Conservation (phyloP, 164 flowering plant species). For the Kalanchoe fedtschenkoi region DNA sequence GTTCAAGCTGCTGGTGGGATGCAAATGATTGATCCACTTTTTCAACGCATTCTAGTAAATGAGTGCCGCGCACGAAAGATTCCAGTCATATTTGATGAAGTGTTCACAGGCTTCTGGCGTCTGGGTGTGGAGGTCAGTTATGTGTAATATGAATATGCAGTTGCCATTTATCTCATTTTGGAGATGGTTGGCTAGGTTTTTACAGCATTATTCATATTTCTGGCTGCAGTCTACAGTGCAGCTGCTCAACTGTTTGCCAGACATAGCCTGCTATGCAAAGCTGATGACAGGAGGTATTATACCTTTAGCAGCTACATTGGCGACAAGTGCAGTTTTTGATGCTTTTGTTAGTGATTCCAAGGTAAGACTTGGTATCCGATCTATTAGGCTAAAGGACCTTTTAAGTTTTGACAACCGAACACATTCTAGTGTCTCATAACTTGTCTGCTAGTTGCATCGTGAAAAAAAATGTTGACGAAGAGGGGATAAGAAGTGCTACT, state of each 20-base stretch:
- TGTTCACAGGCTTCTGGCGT: constrained; percentile 97
- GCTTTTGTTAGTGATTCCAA: constrained; percentile 83
- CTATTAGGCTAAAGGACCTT: background rate
- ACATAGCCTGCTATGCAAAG: constrained; percentile 86
- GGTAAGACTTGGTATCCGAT: constrained; percentile 24
- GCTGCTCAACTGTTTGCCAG: constrained; percentile 67
- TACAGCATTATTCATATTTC: background rate
- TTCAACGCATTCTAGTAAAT: constrained; percentile 70
- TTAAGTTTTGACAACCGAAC: background rate
- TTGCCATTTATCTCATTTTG: constrained; percentile 7
- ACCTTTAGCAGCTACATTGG: constrained; percentile 87
- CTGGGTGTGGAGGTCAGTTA: constrained; percentile 76
- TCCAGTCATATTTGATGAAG: constrained; percentile 94
- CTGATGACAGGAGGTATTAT: constrained; percentile 87
- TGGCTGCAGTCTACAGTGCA: constrained; percentile 67
- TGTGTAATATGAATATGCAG: constrained; percentile 6
- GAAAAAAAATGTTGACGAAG: no score
- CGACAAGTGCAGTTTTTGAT: constrained; percentile 59
- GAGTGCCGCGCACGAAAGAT: constrained; percentile 55
- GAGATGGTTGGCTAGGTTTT: background rate
- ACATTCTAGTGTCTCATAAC: background rate
- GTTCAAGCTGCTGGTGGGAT: constrained; percentile 93
- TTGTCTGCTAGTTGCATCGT: no score
- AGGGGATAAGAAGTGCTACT: no score
- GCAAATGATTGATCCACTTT: constrained; percentile 96